These are phyloP conservation scores for Linnemannia hyalina DNA, from an alignment of 192 early-diverging fungal genomes.

Conservation along the genomic window DNA sequence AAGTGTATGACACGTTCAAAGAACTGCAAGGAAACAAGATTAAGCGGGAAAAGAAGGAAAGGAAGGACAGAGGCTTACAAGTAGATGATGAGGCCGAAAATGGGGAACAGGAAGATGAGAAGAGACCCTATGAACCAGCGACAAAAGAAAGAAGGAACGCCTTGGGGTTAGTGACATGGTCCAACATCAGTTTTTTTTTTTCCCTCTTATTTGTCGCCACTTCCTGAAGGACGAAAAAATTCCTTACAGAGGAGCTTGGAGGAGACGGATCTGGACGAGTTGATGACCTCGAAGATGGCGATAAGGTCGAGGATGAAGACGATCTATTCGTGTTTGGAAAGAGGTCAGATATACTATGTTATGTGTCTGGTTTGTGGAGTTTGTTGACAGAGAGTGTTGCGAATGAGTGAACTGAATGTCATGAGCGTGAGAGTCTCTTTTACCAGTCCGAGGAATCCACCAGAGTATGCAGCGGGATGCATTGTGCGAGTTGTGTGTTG, in stretches of 20 bases:
- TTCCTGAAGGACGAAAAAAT: neutral
- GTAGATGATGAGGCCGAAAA: constrained; percentile 68
- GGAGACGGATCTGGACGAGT: constrained; percentile 56
- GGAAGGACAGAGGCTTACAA: constrained; percentile 63
- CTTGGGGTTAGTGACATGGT: neutral
- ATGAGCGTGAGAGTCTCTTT: neutral
- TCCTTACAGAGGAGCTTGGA: constrained; percentile 65
- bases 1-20: neutral
- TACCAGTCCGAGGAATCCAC: constrained; percentile 49
- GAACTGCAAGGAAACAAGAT: neutral
- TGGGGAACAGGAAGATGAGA: constrained; percentile 72
- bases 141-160: neutral
- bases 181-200: neutral
- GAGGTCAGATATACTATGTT: neutral
- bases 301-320: constrained; percentile 70
- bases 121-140: constrained; percentile 54
- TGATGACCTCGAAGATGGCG: constrained; percentile 69
- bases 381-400: neutral
- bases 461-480: constrained; percentile 43
- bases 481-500: constrained; percentile 17
- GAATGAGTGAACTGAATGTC: neutral
- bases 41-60: neutral
- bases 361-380: neutral
- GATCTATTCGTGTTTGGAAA: constrained; percentile 25
- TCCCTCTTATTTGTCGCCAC: too few relatives aligned